phyloP scores from a whole-genome alignment of 306 rosid genomes.

The Sindora glabra region DNA sequence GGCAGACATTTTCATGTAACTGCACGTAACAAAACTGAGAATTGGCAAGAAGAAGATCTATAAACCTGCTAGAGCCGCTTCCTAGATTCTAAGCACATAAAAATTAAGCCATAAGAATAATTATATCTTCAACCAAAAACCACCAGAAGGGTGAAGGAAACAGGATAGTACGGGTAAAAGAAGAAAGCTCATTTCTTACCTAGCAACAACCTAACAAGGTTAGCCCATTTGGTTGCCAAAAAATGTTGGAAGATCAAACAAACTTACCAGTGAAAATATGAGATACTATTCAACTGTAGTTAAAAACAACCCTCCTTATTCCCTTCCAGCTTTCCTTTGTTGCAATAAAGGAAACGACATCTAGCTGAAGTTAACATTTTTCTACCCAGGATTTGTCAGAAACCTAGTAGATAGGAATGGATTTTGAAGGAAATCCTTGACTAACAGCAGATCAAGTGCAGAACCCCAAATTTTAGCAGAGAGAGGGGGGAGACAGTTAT shows the following conservation, averaged over 20 bases:
- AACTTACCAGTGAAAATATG: slow-evolving; percentile 7
- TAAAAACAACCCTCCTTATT: not conserved
- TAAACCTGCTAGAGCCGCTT: not conserved
- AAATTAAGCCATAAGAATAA: slow-evolving; percentile 8
- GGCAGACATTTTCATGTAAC: not conserved
- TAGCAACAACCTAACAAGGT: slow-evolving; percentile 49
- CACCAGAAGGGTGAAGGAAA: slow-evolving; percentile 4
- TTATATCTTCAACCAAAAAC: slow-evolving; percentile 21
- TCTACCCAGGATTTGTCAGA: not conserved
- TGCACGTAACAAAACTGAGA: no score
- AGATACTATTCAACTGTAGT: not conserved
- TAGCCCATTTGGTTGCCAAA: slow-evolving; percentile 26
- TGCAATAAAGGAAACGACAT: not conserved
- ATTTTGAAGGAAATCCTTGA: slow-evolving; percentile 10
- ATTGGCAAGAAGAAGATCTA: not conserved
- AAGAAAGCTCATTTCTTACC: slow-evolving; percentile 38
- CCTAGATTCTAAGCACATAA: slow-evolving; percentile 4
- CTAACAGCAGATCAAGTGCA: slow-evolving; percentile 22
- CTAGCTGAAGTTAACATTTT: not conserved
- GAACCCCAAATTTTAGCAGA: not conserved
- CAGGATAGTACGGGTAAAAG: slow-evolving; percentile 2
- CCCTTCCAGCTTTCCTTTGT: not conserved
- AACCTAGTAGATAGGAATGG: not conserved
- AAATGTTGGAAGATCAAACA: slow-evolving; percentile 13
- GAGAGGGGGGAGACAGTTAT: not conserved